Evolutionary conservation across 148 eudicot genomes (phyloP), one percentile per base, ranked within the genome.

Genomic region (Fagopyrum homotropicum): DNA sequence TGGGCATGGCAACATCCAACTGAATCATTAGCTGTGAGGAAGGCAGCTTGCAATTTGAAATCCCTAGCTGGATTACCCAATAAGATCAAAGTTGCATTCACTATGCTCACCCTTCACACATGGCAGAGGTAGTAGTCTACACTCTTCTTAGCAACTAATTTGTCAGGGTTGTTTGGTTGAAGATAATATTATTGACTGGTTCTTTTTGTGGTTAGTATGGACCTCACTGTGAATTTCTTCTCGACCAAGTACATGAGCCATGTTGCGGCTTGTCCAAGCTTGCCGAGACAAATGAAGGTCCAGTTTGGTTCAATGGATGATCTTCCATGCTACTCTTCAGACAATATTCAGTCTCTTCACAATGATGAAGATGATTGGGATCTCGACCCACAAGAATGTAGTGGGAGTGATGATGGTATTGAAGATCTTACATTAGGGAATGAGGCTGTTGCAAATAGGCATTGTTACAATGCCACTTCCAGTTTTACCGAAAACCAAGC

Each of bases 1-100:
- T 92, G 98, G 98, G 98, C 98, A 55, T 95, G 98, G 98, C 98
- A 95, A 81, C 97, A 95, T 85, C 98, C 98, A 26, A 78, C 5
- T 77, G 93, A 92, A 52, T 95, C 97, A 7, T 45, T 91, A 7
- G 92, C 90, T 0, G 97, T 89, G 63, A 86, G 90, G 82, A 76
- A 84, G 9, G 87, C 88, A 43, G 97, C 98, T 77, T 87, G 85
- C 16, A 63, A 78, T 57, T 86, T 95, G 57, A 95, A 95, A 83
- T 83, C 96, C 43, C 84, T 92, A n/a, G 69, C 81, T 6, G 98
- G 98, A 16, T 80, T 95, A 60, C 80, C 88, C 49, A 92, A 88
- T 76, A 94, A 94, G 85, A 85, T 94, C 79, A 94, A 88, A 82
- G 81, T 94, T 73, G 96, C 83, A 43, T 88, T 82, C 77, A 86